Percentiles rank a stretch among this genome's conserved stretches.
Conservation (phyloP, 2,329 filamentous ascomycete genomes). For the Colletotrichum tabaci region DNA sequence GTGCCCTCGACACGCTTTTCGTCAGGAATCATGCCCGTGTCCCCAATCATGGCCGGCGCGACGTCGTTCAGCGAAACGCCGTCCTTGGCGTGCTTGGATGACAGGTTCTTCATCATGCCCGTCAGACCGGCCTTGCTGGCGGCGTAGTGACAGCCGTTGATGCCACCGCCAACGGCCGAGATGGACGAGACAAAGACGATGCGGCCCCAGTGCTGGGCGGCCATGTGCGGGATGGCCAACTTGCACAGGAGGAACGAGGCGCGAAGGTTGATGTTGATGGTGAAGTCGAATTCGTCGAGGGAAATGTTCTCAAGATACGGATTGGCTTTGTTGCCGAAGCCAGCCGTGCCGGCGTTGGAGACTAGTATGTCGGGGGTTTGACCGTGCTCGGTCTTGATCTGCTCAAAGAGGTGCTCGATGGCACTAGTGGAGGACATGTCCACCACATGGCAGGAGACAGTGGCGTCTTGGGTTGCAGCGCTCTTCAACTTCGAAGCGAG, state of each 20-base stretch:
- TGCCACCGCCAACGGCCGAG: slow-evolving; percentile 73
- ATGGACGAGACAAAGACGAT: slow-evolving; percentile 77
- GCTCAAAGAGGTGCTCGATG: slow-evolving; percentile 67
- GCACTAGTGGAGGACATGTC: slow-evolving; percentile 70
- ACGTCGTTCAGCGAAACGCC: slow-evolving; percentile 79
- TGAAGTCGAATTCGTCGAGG: slow-evolving; percentile 76
- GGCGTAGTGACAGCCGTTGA: slow-evolving; percentile 74
- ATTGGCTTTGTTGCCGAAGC: slow-evolving; percentile 71
- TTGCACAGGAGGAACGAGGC: slow-evolving; percentile 75
- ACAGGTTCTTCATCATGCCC: slow-evolving; percentile 76
- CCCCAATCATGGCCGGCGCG: slow-evolving; percentile 78
- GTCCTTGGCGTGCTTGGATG: slow-evolving; percentile 69
- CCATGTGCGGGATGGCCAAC: slow-evolving; percentile 73
- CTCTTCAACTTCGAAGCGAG: slow-evolving; percentile 12
- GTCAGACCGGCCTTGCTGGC: slow-evolving; percentile 74
- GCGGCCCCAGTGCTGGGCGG: slow-evolving; percentile 71
- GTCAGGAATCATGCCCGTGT: slow-evolving; percentile 74
- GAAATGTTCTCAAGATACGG: slow-evolving; percentile 70
- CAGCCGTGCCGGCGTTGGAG: slow-evolving; percentile 70
- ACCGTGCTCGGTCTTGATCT: slow-evolving; percentile 67
- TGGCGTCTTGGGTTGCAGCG: not conserved
- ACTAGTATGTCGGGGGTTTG: slow-evolving; percentile 74
- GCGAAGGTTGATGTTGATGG: slow-evolving; percentile 73
- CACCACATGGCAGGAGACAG: slow-evolving; percentile 69
- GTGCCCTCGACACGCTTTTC: slow-evolving; percentile 65